Evolutionary conservation across 1,284 basidiomycete species (phyloP).

Genomic region (Pisolithus thermaeus): DNA sequence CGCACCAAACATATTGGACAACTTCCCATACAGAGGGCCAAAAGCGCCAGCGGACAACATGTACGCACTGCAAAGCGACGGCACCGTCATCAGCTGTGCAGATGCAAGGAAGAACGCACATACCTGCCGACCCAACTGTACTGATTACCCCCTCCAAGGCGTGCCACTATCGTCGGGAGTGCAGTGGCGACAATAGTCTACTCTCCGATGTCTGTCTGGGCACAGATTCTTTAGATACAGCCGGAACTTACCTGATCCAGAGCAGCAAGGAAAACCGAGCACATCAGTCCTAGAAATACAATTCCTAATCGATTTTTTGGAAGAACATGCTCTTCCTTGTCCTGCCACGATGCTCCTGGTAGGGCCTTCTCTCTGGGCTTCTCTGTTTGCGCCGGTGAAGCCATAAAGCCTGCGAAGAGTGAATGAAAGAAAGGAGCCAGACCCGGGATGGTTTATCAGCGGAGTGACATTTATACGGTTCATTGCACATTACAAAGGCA

Average conservation of each 20-base stretch:
- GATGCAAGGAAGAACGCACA: constrained; percentile 11
- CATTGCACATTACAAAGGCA: too few species aligned
- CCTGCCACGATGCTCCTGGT: constrained; percentile 50
- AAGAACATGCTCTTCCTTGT: constrained; percentile 47
- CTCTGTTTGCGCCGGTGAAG: not conserved
- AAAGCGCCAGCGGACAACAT: constrained; percentile 65
- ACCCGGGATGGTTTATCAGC: too few species aligned
- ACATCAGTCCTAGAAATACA: constrained; percentile 52
- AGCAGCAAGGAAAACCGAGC: constrained; percentile 51
- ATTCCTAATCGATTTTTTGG: constrained; percentile 51
- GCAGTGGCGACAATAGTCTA: constrained; percentile 77
- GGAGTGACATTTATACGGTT: too few species aligned
- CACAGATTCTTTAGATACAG: not conserved
- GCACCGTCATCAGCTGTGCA: constrained; percentile 1
- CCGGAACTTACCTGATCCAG: constrained; percentile 46
- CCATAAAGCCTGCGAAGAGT: not conserved
- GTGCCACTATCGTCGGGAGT: constrained; percentile 69
- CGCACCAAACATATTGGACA: constrained; percentile 56
- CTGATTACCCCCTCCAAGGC: constrained; percentile 61
- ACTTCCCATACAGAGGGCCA: constrained; percentile 70
- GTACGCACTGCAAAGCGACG: constrained; percentile 49
- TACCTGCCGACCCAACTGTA: constrained; percentile 79
- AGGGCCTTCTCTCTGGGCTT: constrained; percentile 22
- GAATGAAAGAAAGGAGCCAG: too few species aligned
- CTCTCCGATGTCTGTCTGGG: not conserved